Evolutionary conservation across 1,284 basidiomycete species (phyloP).

Genomic region (Tylopilus orsonianus): DNA sequence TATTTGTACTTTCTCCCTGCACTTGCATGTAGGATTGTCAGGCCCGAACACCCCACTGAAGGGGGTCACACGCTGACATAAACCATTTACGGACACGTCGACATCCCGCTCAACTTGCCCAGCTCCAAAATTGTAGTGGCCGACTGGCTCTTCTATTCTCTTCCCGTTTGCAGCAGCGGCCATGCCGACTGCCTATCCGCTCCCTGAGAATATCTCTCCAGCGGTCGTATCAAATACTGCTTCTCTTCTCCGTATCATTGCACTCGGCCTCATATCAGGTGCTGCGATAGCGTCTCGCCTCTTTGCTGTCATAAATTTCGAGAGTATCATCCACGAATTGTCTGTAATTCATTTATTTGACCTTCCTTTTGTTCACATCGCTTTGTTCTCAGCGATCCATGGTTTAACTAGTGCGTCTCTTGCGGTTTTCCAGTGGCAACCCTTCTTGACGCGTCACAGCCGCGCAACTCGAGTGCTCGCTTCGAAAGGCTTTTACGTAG

Average conservation of each 20-base stretch:
- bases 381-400: constrained; percentile 75
- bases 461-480: constrained; percentile 89
- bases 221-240: constrained; percentile 78
- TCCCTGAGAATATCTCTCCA: constrained; percentile 68
- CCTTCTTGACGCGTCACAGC: constrained; percentile 44
- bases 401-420: constrained; percentile 89
- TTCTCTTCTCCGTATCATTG: constrained; percentile 83
- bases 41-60: constrained; percentile 6
- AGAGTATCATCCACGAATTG: constrained; percentile 99
- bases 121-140: background rate
- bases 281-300: constrained; percentile 95
- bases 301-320: constrained; percentile 97
- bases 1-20: too few relatives aligned
- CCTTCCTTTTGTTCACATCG: constrained; percentile 11
- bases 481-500: constrained; percentile 90
- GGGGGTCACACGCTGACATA: constrained; percentile 10
- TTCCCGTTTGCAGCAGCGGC: constrained; percentile 27
- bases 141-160: background rate
- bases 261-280: constrained; percentile 84
- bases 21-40: too few relatives aligned
- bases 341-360: constrained; percentile 42
- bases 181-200: constrained; percentile 67
- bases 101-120: constrained; percentile 14
- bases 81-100: constrained; percentile 2
- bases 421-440: background rate